Conservation (phyloP, 2,329 filamentous ascomycete species). For the Hypomyces rosellus region DNA sequence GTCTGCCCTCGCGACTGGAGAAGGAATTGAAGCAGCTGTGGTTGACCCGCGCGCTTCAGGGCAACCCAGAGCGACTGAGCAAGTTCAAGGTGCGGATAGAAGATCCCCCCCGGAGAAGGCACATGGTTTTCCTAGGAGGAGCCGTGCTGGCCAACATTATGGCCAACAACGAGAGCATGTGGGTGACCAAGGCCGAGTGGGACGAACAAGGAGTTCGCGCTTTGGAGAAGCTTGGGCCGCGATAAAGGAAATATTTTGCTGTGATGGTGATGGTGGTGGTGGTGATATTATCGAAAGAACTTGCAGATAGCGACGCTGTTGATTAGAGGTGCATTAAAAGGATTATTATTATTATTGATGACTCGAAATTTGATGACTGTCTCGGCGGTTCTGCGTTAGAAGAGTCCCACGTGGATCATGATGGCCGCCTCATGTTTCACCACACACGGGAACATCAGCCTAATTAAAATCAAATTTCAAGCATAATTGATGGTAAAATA, state of each 20-base stretch:
- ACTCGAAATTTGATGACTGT: no score
- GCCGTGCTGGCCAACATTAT: constrained; percentile 98
- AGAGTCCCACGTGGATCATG: no score
- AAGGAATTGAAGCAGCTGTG: constrained; percentile 99
- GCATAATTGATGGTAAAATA: no score
- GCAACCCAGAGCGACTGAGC: constrained; percentile 87
- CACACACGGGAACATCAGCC: no score
- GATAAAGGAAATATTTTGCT: constrained; percentile 42
- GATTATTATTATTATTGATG: no score
- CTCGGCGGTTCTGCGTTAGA: no score
- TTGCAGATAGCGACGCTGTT: neutral
- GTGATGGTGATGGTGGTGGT: neutral
- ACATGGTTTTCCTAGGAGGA: constrained; percentile 99
- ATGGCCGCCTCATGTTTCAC: no score
- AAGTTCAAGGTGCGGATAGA: constrained; percentile 99
- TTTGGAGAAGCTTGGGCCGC: constrained; percentile 86
- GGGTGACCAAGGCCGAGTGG: constrained; percentile 97
- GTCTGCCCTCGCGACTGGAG: constrained; percentile 86
- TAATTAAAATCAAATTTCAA: no score
- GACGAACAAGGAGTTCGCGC: constrained; percentile 80
- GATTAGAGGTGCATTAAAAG: neutral
- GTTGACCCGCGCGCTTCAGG: constrained; percentile 84
- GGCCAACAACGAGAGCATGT: constrained; percentile 98
- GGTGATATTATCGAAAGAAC: neutral
- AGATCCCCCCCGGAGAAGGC: constrained; percentile 87